phyloP scores from a whole-genome alignment of 441 rosid species.

The Sinapis alba region DNA sequence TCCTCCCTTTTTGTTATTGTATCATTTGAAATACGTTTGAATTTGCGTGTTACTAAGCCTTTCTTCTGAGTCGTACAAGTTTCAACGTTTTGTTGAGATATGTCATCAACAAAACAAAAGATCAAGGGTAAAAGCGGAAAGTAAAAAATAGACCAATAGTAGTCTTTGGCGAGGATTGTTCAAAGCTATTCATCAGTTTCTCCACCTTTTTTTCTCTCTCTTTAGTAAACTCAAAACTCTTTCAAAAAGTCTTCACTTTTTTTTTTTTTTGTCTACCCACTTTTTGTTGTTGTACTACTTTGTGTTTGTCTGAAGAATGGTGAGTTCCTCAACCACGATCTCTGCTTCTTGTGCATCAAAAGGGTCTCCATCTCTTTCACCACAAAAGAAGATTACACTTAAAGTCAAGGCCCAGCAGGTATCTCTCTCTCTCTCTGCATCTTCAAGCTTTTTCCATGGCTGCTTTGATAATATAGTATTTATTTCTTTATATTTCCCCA shows the following conservation, averaged over 20 bases:
- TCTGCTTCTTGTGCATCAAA: constrained; percentile 30
- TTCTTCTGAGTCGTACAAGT: constrained; percentile 18
- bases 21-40: constrained; percentile 1
- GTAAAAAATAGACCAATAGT: constrained; percentile 22
- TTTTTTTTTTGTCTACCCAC: too few species aligned
- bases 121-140: constrained; percentile 1
- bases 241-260: background rate
- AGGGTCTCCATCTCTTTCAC: constrained; percentile 25
- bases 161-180: background rate
- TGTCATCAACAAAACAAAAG: constrained; percentile 5
- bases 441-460: background rate
- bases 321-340: constrained; percentile 23
- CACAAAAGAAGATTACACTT: constrained; percentile 10
- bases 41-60: constrained; percentile 16
- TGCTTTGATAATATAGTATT: background rate
- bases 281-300: background rate
- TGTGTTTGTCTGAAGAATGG: background rate
- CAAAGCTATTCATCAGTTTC: constrained; percentile 7
- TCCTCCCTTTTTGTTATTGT: background rate
- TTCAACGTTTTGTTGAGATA: constrained; percentile 14
- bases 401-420: constrained; percentile 36
- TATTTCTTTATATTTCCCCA: background rate
- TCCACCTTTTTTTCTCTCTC: background rate
- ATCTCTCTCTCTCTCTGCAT: constrained; percentile 2
- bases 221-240: constrained; percentile 3